A percentile compares a stretch with the other conserved stretches of the same genome.
These are phyloP conservation scores for Aspergillus ibericus DNA, from an alignment of 2,329 filamentous ascomycete genomes.

Conservation along the genomic window DNA sequence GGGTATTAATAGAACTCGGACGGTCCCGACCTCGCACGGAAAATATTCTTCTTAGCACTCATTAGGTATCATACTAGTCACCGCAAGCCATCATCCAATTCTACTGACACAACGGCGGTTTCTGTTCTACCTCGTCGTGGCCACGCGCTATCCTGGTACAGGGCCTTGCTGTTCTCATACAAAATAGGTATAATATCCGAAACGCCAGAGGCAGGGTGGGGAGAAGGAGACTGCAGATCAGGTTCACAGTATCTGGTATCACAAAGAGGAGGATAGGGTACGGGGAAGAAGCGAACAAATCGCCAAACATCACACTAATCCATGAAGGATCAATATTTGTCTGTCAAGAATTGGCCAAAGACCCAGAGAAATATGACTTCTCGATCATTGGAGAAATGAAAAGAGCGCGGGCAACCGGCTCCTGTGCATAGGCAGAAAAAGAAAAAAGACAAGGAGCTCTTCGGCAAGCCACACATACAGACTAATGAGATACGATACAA, in stretches of 20 bases:
- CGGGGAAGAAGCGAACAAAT: background rate
- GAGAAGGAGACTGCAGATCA: constrained; percentile 4
- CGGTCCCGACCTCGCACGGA: background rate
- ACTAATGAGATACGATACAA: constrained; percentile 27
- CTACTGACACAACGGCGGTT: background rate
- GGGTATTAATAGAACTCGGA: background rate
- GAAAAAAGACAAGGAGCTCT: constrained; percentile 13
- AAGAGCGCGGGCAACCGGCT: constrained; percentile 20
- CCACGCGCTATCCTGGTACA: background rate
- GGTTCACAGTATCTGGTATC: background rate
- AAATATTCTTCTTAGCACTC: background rate
- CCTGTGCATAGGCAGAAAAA: constrained; percentile 5
- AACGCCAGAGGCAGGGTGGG: constrained; percentile 21
- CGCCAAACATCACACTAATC: background rate
- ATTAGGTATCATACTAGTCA: background rate
- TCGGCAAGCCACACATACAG: constrained; percentile 20
- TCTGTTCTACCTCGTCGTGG: background rate
- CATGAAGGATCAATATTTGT: background rate
- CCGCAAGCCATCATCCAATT: background rate
- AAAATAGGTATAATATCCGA: constrained; percentile 31
- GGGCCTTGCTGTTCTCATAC: constrained; percentile 4
- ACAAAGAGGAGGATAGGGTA: background rate
- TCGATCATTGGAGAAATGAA: constrained; percentile 4
- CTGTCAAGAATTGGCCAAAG: background rate
- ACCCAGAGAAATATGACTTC: background rate